Evolutionary conservation across 176 grass and related monocot species (phyloP), one percentile per base, ranked within the genome.

Genomic region (Zoysia japonica): DNA sequence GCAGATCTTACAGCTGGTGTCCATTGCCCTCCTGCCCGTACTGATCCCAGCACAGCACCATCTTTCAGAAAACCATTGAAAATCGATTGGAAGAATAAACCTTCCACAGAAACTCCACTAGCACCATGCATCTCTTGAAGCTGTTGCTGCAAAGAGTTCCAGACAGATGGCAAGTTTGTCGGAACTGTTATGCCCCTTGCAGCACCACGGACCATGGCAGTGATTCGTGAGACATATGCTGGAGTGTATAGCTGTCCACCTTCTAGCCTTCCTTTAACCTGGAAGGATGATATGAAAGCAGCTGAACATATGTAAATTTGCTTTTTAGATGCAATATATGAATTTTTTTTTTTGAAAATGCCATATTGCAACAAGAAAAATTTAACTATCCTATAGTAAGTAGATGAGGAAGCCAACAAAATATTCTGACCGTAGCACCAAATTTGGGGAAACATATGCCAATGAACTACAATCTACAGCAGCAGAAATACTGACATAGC

Each of bases 181-280:
- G 89, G 95, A 77, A 94, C 83, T 46, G 95, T 98, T 85, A 98
- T 73, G 51, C 87, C 92, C 85, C 91, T 94, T 67, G 95, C 77
- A 50, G 95, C 95, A 71, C 95, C 95, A 83, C 88, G 92, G 19
- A 94, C 86, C 95, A 98, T 98, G 59, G 92, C 77, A 85, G 92
- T 94, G 75, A 98, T 94, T 55, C 91, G 88, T 71, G 88, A 88
- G 47, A 98, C 74, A 57, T 94, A 94, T 41, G 95, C 92, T 85
- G 95, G 95, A 59, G 95, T 98, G 68, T 94, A 98, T 67, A 98
- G 78, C 50, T 98, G 92, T 52, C 92, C 95, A 68, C 95, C 95
- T 90, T 98, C 95, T 69, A 98, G 81, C 77, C 95, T 92, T 71
- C 95, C 95, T 90, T 94, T 90, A 67, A 98, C 90, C 95, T 98